Conservation (phyloP, 768 basidiomycete genomes). For the Pisolithus microcarpus region DNA sequence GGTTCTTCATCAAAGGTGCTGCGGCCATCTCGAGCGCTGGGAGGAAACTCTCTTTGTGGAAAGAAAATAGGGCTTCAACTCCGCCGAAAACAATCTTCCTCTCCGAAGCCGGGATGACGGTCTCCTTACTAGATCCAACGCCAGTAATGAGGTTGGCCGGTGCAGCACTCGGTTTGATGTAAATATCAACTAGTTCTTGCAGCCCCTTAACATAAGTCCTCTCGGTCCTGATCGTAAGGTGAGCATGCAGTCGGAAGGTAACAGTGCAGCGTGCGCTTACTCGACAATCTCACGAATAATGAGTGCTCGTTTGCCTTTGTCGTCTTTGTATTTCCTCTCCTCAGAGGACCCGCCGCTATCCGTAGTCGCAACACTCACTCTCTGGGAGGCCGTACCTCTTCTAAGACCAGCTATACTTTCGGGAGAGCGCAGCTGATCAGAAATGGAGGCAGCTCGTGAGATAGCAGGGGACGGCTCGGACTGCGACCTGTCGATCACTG, state of each 20-base stretch:
- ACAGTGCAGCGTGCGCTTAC: slow-evolving; percentile 39
- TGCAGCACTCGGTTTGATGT: slow-evolving; percentile 77
- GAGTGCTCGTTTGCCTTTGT: slow-evolving; percentile 75
- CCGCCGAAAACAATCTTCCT: slow-evolving; percentile 89
- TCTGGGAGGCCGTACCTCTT: slow-evolving; percentile 54
- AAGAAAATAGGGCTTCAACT: slow-evolving; percentile 81
- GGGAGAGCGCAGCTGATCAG: slow-evolving; percentile 54
- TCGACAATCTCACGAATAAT: slow-evolving; percentile 87
- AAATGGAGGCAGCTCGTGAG: slow-evolving; percentile 41
- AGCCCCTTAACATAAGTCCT: slow-evolving; percentile 92
- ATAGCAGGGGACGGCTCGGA: slow-evolving; percentile 36
- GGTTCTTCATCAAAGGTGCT: slow-evolving; percentile 52
- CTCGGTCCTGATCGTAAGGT: slow-evolving; percentile 63
- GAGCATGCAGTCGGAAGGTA: slow-evolving; percentile 3
- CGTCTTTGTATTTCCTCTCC: slow-evolving; percentile 88
- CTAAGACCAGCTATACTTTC: slow-evolving; percentile 59
- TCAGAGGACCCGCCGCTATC: slow-evolving; percentile 69
- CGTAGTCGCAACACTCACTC: slow-evolving; percentile 64
- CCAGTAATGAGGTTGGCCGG: slow-evolving; percentile 64
- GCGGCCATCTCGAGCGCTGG: slow-evolving; percentile 82
- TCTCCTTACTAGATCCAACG: slow-evolving; percentile 71
- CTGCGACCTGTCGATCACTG: slow-evolving; percentile 44
- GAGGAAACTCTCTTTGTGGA: slow-evolving; percentile 89
- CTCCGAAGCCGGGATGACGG: slow-evolving; percentile 77
- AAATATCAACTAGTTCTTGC: slow-evolving; percentile 90